Evolutionary conservation across 2,329 filamentous ascomycete species (phyloP).

Genomic region (Pezicula neosporulosa): DNA sequence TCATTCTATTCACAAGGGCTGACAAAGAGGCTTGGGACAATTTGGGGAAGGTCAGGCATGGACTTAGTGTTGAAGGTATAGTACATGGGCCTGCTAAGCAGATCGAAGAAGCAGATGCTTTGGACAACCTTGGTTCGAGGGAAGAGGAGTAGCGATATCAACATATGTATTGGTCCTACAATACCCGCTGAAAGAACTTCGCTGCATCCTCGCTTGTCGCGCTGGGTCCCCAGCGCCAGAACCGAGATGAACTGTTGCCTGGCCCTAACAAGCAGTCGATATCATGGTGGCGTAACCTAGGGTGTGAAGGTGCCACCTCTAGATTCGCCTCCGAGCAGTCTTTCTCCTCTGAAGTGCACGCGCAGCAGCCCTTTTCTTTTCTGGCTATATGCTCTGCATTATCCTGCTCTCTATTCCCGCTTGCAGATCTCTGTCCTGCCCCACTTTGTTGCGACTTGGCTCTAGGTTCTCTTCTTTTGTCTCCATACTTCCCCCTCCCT

Average conservation of each 20-base stretch:
- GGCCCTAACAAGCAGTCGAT: conserved; percentile 11
- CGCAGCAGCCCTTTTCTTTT: conserved; percentile 1
- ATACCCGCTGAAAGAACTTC: conserved; percentile 18
- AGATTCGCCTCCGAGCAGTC: conserved; percentile 11
- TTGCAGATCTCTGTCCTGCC: neutral
- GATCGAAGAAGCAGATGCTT: too few relatives aligned
- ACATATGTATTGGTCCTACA: neutral
- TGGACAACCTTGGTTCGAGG: too few relatives aligned
- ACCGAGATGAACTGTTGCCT: conserved; percentile 12
- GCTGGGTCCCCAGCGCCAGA: conserved; percentile 14
- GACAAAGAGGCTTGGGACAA: too few relatives aligned
- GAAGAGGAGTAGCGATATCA: too few relatives aligned
- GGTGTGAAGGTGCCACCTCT: neutral
- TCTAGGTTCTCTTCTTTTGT: conserved; percentile 13
- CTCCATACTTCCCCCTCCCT: conserved; percentile 4
- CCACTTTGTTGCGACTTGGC: neutral
- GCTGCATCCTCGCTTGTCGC: conserved; percentile 17
- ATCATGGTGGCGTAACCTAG: conserved; percentile 7
- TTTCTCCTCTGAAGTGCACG: neutral
- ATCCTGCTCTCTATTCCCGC: neutral
- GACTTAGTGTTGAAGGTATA: too few relatives aligned
- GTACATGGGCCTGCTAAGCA: too few relatives aligned
- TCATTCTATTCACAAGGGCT: neutral
- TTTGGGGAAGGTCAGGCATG: too few relatives aligned
- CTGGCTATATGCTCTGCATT: neutral